These are phyloP conservation scores for Stereum hirsutum DNA, from an alignment of 1,284 basidiomycete genomes.

Conservation along the genomic window DNA sequence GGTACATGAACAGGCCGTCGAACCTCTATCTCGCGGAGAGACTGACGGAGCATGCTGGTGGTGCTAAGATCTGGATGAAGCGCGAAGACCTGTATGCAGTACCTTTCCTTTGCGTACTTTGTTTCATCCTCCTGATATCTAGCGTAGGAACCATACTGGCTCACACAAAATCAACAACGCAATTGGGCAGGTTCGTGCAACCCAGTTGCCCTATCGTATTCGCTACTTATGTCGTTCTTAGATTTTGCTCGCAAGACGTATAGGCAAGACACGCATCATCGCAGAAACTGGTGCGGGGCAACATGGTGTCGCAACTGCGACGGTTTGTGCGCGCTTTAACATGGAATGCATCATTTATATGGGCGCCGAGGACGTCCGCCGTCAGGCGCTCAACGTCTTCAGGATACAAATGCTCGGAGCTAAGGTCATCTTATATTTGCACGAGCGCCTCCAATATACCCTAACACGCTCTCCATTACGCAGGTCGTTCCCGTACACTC, in stretches of 20 bases:
- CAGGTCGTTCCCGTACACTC: conserved; percentile 91
- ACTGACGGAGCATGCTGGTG: conserved; percentile 59
- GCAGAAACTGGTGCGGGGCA: conserved; percentile 99
- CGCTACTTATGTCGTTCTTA: conserved; percentile 26
- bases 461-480: neutral
- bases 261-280: conserved; percentile 96
- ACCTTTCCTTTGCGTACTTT: conserved; percentile 9
- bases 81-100: conserved; percentile 80
- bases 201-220: no score
- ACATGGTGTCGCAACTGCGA: conserved; percentile 98
- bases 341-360: conserved; percentile 96
- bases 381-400: conserved; percentile 97
- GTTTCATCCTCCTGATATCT: conserved; percentile 6
- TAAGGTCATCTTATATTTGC: conserved; percentile 40
- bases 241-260: conserved; percentile 85
- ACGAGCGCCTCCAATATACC: neutral
- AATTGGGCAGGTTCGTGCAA: conserved; percentile 68
- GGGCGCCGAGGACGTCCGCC: conserved; percentile 96
- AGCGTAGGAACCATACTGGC: conserved; percentile 81
- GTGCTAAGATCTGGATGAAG: conserved; percentile 97
- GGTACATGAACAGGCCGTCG: conserved; percentile 77
- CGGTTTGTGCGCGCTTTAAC: conserved; percentile 95
- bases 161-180: conserved; percentile 98
- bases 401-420: conserved; percentile 96
- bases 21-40: conserved; percentile 65